Percentiles rank a stretch among this genome's conserved stretches.
phyloP scores from a whole-genome alignment of 2,329 filamentous ascomycete genomes.

The Diaporthe citriasiana region DNA sequence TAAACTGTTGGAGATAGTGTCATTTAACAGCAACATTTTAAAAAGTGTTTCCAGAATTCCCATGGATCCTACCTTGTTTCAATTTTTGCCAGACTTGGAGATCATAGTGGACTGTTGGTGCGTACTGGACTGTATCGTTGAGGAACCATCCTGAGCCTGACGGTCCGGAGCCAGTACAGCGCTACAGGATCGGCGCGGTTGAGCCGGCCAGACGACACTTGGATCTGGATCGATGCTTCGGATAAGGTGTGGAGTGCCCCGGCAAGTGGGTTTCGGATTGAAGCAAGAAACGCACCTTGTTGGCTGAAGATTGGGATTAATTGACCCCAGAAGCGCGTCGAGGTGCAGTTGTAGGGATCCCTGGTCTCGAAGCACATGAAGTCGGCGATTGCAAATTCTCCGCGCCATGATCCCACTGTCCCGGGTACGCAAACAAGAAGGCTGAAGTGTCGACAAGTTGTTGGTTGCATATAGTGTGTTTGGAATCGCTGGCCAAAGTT shows the following conservation, averaged over 20 bases:
- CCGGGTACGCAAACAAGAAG: not conserved
- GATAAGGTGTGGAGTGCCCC: not conserved
- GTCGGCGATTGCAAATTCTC: not conserved
- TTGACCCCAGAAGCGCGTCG: not conserved
- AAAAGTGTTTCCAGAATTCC: not conserved
- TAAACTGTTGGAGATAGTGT: not conserved
- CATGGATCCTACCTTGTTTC: not conserved
- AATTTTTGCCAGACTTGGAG: no score
- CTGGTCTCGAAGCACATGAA: not conserved
- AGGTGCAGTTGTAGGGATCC: slow-evolving; percentile 25
- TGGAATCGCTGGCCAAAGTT: no score
- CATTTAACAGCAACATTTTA: not conserved
- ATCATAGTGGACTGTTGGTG: no score
- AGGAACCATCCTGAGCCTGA: not conserved
- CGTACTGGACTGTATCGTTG: no score
- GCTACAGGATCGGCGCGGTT: not conserved
- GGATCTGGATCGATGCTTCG: not conserved
- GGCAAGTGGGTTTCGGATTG: slow-evolving; percentile 25
- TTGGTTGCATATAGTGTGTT: not conserved
- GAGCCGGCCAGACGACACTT: not conserved
- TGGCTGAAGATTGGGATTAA: slow-evolving; percentile 6
- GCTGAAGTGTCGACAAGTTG: not conserved
- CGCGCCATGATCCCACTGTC: not conserved
- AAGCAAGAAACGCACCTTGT: slow-evolving; percentile 8
- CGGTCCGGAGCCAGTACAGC: not conserved